Base-by-base conservation (phyloP, 192 early-diverging fungal genomes). In the Backusella sp. region DNA sequence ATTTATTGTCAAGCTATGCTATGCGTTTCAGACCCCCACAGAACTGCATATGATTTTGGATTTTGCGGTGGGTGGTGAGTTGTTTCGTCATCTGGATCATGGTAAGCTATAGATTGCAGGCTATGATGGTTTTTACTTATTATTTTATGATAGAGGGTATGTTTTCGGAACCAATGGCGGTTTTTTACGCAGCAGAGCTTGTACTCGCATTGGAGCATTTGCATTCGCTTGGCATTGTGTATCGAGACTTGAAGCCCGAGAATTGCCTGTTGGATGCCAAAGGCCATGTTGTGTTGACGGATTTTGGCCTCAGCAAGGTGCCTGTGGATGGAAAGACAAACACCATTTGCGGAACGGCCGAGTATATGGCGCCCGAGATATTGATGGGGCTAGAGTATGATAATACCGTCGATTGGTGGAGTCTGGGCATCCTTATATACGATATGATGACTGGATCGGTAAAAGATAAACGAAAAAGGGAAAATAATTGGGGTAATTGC, bases 1-100 rank as follows among this genome's bases (percentile, higher is more conserved):
- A n/a, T 97, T 96, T 78, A 94, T 97, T 74, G 95, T 98, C 74
- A 95, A 94, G 79, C 88, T 98, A 36, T 90, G 89, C 84, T 97
- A 93, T 76, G 96, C 96, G 17, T 98, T 98, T 81, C 96, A 98
- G 83, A 95, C 94, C 15, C 85, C 91, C 59, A 84, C 86, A 46
- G 90, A 91, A 73, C 86, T 98, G 23, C 97, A 93, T 79, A 84
- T 98, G 81, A 91, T 98, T 75, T 84, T 98, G 79, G 91, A 92
- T 66, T 98, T 94, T 83, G 88, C 95, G 34, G 91, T 89, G 0
- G 97, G 97, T 66, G 97, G 97, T 68, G 96, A 97, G 82, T 86
- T 98, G 65, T 96, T 96, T 79, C 91, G 91, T 26, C 93, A 96
- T 78, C 82, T 98, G 80, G 84, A 89, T 84, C 68, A 85, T 85